Percentiles rank a stretch among this genome's conserved stretches.
These are phyloP conservation scores for Artemisia argyi DNA, from an alignment of 129 eudicot genomes.

Conservation along the genomic window DNA sequence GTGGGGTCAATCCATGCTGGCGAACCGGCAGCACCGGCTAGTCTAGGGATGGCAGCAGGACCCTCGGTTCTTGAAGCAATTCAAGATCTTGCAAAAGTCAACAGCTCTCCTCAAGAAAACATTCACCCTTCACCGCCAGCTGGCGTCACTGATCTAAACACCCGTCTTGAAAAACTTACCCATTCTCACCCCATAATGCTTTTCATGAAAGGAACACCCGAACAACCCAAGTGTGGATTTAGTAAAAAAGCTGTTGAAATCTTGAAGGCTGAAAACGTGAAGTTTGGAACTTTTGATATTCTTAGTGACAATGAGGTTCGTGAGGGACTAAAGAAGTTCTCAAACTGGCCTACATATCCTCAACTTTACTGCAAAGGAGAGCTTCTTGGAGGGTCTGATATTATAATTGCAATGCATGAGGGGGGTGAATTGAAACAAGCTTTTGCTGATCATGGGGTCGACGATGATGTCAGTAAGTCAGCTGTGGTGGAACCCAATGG, in stretches of 20 bases:
- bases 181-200: conserved; percentile 81
- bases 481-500: conserved; percentile 37
- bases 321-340: conserved; percentile 87
- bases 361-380: conserved; percentile 95
- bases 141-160: conserved; percentile 44
- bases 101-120: conserved; percentile 42
- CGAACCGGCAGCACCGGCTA: conserved; percentile 92
- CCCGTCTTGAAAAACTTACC: conserved; percentile 62
- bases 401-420: conserved; percentile 80
- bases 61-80: conserved; percentile 79
- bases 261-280: conserved; percentile 77
- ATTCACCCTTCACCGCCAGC: conserved; percentile 26
- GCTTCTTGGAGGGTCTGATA: conserved; percentile 94
- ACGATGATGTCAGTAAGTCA: conserved; percentile 34
- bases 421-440: conserved; percentile 79
- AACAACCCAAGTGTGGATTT: conserved; percentile 87
- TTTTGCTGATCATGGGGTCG: conserved; percentile 68
- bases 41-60: conserved; percentile 97
- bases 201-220: conserved; percentile 96
- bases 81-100: conserved; percentile 56
- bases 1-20: conserved; percentile 75
- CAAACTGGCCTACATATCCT: conserved; percentile 98
- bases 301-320: conserved; percentile 79
- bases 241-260: conserved; percentile 78
- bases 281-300: conserved; percentile 92